Percentiles rank a stretch among this genome's conserved stretches.
Evolutionary conservation across 495 filamentous ascomycete species (phyloP).

Genomic region (Barbatosphaeria neglecta): DNA sequence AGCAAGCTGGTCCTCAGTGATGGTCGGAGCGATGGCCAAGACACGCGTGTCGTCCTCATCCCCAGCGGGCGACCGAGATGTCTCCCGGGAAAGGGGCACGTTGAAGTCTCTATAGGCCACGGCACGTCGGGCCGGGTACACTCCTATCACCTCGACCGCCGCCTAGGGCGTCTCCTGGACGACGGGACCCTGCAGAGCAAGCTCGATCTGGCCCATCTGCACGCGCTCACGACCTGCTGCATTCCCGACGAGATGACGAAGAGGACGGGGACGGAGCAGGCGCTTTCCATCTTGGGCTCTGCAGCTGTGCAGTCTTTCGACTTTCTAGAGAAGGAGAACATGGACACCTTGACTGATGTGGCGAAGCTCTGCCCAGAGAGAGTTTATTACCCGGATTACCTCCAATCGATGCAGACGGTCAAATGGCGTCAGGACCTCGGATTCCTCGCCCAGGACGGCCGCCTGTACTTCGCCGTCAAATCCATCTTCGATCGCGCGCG

Average conservation of each 20-base stretch:
- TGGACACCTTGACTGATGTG: constrained; percentile 29
- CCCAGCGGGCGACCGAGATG: constrained; percentile 31
- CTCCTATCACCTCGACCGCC: constrained; percentile 34
- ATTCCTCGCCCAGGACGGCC: constrained; percentile 39
- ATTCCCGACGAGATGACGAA: constrained; percentile 46
- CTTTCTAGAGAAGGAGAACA: constrained; percentile 25
- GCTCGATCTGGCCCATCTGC: constrained; percentile 42
- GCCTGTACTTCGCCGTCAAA: constrained; percentile 27
- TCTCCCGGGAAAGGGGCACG: constrained; percentile 17
- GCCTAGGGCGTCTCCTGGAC: constrained; percentile 36
- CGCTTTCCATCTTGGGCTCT: constrained; percentile 35
- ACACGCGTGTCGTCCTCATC: constrained; percentile 35
- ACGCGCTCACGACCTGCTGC: constrained; percentile 50
- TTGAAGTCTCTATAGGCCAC: constrained; percentile 26
- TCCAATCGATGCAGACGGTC: constrained; percentile 15
- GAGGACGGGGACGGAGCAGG: constrained; percentile 52
- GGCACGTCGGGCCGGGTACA: constrained; percentile 9
- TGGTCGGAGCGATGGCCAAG: constrained; percentile 3
- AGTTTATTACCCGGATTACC: constrained; percentile 12
- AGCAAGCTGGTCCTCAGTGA: constrained; percentile 41
- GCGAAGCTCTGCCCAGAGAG: constrained; percentile 40
- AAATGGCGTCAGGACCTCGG: constrained; percentile 18
- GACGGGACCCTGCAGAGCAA: constrained; percentile 43
- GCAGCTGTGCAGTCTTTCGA: constrained; percentile 41
- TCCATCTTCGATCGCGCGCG: constrained; percentile 31